Conservation (phyloP, 2,329 filamentous ascomycete genomes). For the Cordyceps cicadae region DNA sequence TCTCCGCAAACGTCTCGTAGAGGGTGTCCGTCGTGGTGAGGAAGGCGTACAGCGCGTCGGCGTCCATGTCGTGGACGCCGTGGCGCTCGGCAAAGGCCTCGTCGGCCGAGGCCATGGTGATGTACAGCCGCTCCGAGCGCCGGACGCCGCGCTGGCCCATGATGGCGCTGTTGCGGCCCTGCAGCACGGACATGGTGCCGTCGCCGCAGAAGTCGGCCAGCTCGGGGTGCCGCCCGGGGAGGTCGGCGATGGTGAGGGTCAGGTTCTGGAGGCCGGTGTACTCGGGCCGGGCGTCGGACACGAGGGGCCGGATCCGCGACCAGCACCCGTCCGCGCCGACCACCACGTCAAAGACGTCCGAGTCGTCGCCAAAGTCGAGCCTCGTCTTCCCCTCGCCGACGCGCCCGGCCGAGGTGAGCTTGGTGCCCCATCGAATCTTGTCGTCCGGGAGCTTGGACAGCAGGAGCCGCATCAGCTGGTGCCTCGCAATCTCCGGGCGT, state of each 20-base stretch:
- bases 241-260: conserved; percentile 26
- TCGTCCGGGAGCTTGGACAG: conserved; percentile 22
- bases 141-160: conserved; percentile 22
- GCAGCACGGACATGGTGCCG: conserved; percentile 24
- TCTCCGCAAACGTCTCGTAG: background rate
- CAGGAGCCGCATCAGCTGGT: conserved; percentile 27
- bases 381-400: conserved; percentile 1
- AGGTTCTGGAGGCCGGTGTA: conserved; percentile 32
- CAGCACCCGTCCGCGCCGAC: conserved; percentile 34
- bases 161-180: conserved; percentile 26
- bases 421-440: conserved; percentile 22
- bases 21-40: background rate
- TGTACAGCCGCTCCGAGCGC: conserved; percentile 23
- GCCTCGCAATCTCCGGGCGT: conserved; percentile 32
- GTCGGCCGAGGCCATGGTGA: conserved; percentile 18
- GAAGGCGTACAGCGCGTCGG: background rate
- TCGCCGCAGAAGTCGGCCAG: conserved; percentile 31
- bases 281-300: conserved; percentile 27
- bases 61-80: background rate
- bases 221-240: conserved; percentile 28
- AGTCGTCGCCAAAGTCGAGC: conserved; percentile 19
- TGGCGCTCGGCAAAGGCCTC: conserved; percentile 16
- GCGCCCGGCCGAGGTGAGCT: conserved; percentile 21
- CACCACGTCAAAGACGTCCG: conserved; percentile 26
- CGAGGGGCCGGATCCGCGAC: conserved; percentile 28